Evolutionary conservation across 2,329 filamentous ascomycete genomes (phyloP), one percentile per base, ranked within the genome.

Genomic region (Pyrenophora tritici-repentis): DNA sequence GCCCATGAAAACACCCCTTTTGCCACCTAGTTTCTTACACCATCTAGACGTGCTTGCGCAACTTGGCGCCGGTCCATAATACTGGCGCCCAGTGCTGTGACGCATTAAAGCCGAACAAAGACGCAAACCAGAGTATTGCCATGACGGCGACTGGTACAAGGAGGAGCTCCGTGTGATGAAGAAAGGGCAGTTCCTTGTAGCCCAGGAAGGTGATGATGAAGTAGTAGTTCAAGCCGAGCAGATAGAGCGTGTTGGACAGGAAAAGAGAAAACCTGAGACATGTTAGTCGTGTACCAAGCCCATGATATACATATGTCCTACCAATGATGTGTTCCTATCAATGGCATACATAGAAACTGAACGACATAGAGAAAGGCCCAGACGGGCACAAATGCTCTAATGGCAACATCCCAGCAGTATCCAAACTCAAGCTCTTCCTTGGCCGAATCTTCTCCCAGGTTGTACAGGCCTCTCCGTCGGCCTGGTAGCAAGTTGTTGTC

Each of bases 371-470:
- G 76, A 64, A 86, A 85, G 20, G 86, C 78, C 78, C 86, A 88
- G 4, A 87, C 78, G 0, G 86, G 85, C 59, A 88, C 85, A 71
- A 87, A 88, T 0, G 85, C 85, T 32, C 86, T 78, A 33, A 86
- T 88, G 0, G 83, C 82, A 16, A 86, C 86, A 74, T 88, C 86
- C 73, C 87, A 88, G 70, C 86, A 88, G 67, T 88, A 88, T 45
- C 86, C 86, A 73, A 88, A 88, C 65, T 88, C 86, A 55, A 88
- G 70, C 53, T 82, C 82, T 47, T 87, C 84, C 17, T 64, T 68
- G 24, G 80, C 81, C 6, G 56, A 47, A 5, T 51, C 57, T 9
- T 76, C 78, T 3, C 83, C 81, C 4, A 80, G 76, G 22, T 72
- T 68, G 62, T 87, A 86, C 6, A 87, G 71, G 2, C 85, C 84